phyloP scores from a whole-genome alignment of 345 rosid genomes.

The Balakata baccata region DNA sequence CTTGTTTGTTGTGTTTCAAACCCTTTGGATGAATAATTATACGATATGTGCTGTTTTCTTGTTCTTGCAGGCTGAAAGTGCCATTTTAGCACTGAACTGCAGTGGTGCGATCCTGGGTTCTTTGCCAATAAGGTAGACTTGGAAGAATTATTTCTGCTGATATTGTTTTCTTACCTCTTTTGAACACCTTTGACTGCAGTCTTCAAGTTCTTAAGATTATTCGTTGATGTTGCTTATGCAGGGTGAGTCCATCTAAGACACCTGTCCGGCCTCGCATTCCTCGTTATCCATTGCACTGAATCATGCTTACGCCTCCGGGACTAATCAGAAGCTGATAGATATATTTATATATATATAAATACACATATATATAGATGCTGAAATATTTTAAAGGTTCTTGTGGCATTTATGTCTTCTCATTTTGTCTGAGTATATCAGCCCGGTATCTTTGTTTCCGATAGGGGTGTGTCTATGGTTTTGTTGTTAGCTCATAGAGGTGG shows the following conservation, averaged over 20 bases:
- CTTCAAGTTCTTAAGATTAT: background rate
- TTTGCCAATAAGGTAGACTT: conserved; percentile 72
- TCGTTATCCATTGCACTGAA: conserved; percentile 32
- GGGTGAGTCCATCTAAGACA: conserved; percentile 99
- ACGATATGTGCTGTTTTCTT: too few species aligned
- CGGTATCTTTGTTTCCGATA: conserved; percentile 33
- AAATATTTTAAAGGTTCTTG: conserved; percentile 36
- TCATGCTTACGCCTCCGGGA: conserved; percentile 21
- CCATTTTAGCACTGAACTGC: conserved; percentile 85
- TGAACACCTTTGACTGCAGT: background rate
- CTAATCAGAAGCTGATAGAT: conserved; percentile 22
- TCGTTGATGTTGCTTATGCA: conserved; percentile 27
- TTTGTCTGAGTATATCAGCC: conserved; percentile 21
- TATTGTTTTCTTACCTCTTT: background rate
- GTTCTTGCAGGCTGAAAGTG: conserved; percentile 85
- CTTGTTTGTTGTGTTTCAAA: background rate
- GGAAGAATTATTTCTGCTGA: background rate
- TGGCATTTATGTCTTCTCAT: conserved; percentile 22
- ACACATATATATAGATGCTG: conserved; percentile 19
- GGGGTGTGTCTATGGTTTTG: conserved; percentile 21
- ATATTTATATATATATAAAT: conserved; percentile 5
- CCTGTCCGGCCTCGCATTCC: conserved; percentile 84
- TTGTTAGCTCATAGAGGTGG: conserved; percentile 31
- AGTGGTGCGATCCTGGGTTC: conserved; percentile 80
- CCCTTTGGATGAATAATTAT: too few species aligned